Percentiles rank a stretch among this genome's conserved stretches.
These are phyloP conservation scores for Penicillium brevicompactum DNA, from an alignment of 2,329 filamentous ascomycete species.

Conservation along the genomic window DNA sequence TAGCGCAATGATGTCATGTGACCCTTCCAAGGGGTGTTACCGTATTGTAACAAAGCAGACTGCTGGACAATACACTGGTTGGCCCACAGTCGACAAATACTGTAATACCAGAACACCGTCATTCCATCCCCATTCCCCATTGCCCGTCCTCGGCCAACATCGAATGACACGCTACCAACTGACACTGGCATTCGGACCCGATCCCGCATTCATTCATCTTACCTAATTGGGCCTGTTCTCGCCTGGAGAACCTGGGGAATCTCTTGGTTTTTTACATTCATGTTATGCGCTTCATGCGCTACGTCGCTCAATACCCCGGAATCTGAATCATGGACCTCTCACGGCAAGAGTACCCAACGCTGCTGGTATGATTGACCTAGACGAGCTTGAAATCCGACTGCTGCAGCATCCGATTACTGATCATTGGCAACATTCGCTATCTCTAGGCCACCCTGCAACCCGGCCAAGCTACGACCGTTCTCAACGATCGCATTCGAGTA, in stretches of 20 bases:
- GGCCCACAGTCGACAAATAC: background rate
- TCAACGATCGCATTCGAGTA: slow-evolving; percentile 85
- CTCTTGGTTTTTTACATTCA: slow-evolving; percentile 11
- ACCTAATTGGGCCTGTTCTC: slow-evolving; percentile 13
- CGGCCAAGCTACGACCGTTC: slow-evolving; percentile 73
- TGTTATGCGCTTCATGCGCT: slow-evolving; percentile 38
- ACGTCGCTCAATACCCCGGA: slow-evolving; percentile 21
- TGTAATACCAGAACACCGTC: slow-evolving; percentile 17
- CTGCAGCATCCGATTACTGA: slow-evolving; percentile 15
- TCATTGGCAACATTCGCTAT: background rate
- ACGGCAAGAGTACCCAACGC: slow-evolving; percentile 86
- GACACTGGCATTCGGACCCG: slow-evolving; percentile 13
- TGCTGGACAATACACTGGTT: background rate
- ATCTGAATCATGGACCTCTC: slow-evolving; percentile 68
- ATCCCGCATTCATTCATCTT: slow-evolving; percentile 20
- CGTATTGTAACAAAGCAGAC: background rate
- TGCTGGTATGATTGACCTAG: slow-evolving; percentile 71
- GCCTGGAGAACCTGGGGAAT: background rate
- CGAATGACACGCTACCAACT: slow-evolving; percentile 14
- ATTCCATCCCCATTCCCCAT: slow-evolving; percentile 23
- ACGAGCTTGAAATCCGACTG: slow-evolving; percentile 14
- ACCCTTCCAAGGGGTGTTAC: slow-evolving; percentile 1
- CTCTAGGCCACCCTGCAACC: slow-evolving; percentile 79
- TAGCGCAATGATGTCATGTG: slow-evolving; percentile 25
- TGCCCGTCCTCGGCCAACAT: slow-evolving; percentile 24